A percentile compares a stretch with the other conserved stretches of the same genome.
These are phyloP conservation scores for Haplosporangium gracile DNA, from an alignment of 192 early-diverging fungal species.

Conservation along the genomic window DNA sequence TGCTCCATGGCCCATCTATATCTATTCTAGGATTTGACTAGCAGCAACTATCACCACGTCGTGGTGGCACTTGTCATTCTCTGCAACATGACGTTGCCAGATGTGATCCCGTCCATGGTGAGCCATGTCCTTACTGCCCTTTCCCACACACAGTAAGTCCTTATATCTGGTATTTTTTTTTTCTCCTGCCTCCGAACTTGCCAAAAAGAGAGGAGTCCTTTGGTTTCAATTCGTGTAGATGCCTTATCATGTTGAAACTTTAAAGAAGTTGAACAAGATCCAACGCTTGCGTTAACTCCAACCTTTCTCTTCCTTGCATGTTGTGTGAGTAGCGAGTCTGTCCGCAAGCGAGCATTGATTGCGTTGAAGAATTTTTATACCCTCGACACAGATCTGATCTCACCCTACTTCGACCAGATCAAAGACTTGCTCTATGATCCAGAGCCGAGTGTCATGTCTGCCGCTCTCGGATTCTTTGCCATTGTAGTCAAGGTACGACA, in stretches of 20 bases:
- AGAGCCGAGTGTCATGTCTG: constrained; percentile 63
- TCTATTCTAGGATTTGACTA: constrained; percentile 63
- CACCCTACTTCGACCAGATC: constrained; percentile 56
- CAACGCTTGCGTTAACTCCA: background rate
- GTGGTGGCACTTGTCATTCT: constrained; percentile 64
- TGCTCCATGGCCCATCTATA: constrained; percentile 14
- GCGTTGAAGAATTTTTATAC: constrained; percentile 59
- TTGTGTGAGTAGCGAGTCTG: constrained; percentile 52
- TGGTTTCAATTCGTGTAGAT: background rate
- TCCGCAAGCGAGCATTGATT: constrained; percentile 64
- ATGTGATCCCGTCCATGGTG: constrained; percentile 58
- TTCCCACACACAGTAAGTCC: constrained; percentile 61
- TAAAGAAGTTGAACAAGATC: background rate
- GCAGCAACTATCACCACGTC: constrained; percentile 62
- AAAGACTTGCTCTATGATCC: constrained; percentile 56
- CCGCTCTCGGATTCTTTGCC: constrained; percentile 55
- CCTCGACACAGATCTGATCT: constrained; percentile 38
- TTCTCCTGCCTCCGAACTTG: background rate
- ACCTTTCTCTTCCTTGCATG: constrained; percentile 1
- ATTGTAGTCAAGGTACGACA: constrained; percentile 48
- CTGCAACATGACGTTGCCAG: constrained; percentile 61
- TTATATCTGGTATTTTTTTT: background rate
- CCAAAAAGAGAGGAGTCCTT: background rate
- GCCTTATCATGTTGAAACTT: background rate
- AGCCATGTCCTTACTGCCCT: constrained; percentile 54